These are phyloP conservation scores for Emergomyces pasteurianus DNA, from an alignment of 2,329 filamentous ascomycete genomes.

Conservation along the genomic window DNA sequence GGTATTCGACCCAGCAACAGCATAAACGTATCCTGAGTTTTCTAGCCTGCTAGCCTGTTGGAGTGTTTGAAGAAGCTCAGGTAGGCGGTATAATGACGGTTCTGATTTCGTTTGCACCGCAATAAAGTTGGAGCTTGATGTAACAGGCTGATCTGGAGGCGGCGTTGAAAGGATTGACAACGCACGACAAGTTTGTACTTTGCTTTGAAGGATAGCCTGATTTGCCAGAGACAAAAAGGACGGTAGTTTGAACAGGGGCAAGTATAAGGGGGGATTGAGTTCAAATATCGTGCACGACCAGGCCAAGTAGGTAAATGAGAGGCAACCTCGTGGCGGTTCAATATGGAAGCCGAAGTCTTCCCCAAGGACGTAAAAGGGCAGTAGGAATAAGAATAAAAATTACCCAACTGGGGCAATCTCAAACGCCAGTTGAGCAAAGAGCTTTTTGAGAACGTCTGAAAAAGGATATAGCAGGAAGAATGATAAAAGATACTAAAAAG, in stretches of 20 bases:
- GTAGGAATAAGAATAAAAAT: background rate
- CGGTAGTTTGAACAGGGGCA: background rate
- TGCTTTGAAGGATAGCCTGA: background rate
- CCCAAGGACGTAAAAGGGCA: background rate
- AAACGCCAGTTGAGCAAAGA: background rate
- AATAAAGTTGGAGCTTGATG: background rate
- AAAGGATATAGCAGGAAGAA: background rate
- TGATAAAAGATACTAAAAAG: background rate
- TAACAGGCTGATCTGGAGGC: slow-evolving; percentile 9
- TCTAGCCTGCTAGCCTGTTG: background rate
- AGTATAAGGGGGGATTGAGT: background rate
- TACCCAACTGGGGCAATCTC: background rate
- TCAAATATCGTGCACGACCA: background rate
- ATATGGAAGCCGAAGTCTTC: background rate
- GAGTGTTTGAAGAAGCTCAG: background rate
- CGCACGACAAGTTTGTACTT: slow-evolving; percentile 4
- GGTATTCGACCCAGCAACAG: background rate
- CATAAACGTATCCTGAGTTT: background rate
- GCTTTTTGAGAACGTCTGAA: background rate
- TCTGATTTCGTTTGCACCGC: background rate
- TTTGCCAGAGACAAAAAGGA: background rate
- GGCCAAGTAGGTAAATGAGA: background rate
- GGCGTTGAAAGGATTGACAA: slow-evolving; percentile 8
- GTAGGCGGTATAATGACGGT: background rate
- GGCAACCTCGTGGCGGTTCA: background rate